Conservation (phyloP, 1,139 yeast species). For the Pichia sp. region DNA sequence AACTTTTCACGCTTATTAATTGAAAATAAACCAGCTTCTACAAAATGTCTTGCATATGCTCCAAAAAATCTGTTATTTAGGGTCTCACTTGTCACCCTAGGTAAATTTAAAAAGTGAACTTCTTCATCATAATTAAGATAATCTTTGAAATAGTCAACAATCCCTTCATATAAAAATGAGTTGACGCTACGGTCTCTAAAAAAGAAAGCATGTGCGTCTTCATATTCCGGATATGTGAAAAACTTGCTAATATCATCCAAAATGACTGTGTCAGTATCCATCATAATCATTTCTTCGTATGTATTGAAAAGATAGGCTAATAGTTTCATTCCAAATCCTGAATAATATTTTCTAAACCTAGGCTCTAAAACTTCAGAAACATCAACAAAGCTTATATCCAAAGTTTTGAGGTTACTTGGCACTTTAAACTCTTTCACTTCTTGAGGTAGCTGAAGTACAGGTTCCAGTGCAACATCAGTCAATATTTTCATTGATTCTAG, state of each 20-base stretch:
- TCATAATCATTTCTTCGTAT: slow-evolving; percentile 42
- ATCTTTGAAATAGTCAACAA: slow-evolving; percentile 40
- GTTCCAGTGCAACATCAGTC: slow-evolving; percentile 32
- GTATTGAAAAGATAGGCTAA: slow-evolving; percentile 42
- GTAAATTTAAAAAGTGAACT: slow-evolving; percentile 19
- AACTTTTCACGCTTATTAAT: slow-evolving; percentile 41
- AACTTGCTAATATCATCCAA: slow-evolving; percentile 32
- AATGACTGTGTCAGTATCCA: slow-evolving; percentile 54
- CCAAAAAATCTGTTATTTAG: slow-evolving; percentile 33
- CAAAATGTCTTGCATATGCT: slow-evolving; percentile 42
- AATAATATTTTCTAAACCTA: slow-evolving; percentile 30
- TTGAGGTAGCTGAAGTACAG: slow-evolving; percentile 28
- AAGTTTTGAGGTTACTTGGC: slow-evolving; percentile 26
- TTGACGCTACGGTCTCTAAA: slow-evolving; percentile 37
- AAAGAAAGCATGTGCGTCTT: slow-evolving; percentile 31
- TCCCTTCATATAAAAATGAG: slow-evolving; percentile 32
- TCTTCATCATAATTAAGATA: slow-evolving; percentile 35
- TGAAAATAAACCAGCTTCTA: slow-evolving; percentile 51
- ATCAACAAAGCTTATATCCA: slow-evolving; percentile 44
- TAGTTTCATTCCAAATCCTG: slow-evolving; percentile 41
- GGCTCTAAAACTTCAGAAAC: slow-evolving; percentile 30
- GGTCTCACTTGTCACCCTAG: slow-evolving; percentile 16
- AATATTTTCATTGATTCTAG: slow-evolving; percentile 24
- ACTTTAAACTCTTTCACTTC: slow-evolving; percentile 14
- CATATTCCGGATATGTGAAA: slow-evolving; percentile 29